Percentiles rank a stretch among this genome's conserved stretches.
Conservation (phyloP, 2,329 filamentous ascomycete genomes). For the Claviceps cyperi region DNA sequence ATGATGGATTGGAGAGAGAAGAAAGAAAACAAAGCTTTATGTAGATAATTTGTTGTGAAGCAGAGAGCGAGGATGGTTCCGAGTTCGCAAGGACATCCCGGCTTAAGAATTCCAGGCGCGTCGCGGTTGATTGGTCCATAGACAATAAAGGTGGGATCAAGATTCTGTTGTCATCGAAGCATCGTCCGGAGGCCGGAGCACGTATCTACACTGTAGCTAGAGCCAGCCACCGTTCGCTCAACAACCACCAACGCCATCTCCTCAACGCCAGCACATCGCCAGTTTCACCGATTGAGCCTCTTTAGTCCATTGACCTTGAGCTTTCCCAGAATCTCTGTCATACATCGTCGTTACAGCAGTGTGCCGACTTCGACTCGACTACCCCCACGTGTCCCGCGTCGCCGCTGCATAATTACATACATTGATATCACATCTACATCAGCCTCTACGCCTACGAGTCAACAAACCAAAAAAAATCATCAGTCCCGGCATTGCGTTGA, state of each 20-base stretch:
- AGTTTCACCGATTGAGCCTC: background rate
- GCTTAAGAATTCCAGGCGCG: background rate
- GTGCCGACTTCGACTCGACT: conserved; percentile 7
- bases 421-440: background rate
- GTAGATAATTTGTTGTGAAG: too few species aligned
- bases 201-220: background rate
- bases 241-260: background rate
- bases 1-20: background rate
- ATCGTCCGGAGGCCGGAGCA: too few species aligned
- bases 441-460: background rate
- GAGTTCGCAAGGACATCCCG: background rate
- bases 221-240: background rate
- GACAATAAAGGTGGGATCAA: background rate
- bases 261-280: background rate
- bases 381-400: conserved; percentile 8
- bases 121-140: background rate
- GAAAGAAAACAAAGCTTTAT: background rate
- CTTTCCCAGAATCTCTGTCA: background rate
- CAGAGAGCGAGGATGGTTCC: background rate
- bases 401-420: background rate
- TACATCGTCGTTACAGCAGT: background rate
- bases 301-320: background rate
- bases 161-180: background rate
- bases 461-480: background rate
- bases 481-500: background rate